A percentile compares a stretch with the other conserved stretches of the same genome.
These are phyloP conservation scores for Wallacemonas sp. DNA, from an alignment of 208 protist genomes.

Conservation along the genomic window DNA sequence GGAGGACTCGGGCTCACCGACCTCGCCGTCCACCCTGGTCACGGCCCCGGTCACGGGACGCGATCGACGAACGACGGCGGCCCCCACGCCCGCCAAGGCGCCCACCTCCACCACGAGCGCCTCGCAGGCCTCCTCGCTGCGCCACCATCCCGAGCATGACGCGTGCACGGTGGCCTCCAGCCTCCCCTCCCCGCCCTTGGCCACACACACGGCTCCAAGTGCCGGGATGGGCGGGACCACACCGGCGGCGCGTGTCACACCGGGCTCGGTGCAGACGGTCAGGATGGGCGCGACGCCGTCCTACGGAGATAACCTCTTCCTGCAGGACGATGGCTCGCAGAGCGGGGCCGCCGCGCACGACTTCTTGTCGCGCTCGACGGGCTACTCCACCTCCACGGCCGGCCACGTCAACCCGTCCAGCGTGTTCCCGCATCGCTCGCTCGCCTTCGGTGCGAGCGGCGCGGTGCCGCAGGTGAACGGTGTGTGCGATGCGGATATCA, in stretches of 20 bases:
- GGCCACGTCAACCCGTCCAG: not conserved
- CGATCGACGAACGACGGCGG: no score
- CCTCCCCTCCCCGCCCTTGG: no score
- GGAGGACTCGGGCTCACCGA: no score
- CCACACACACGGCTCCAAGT: no score
- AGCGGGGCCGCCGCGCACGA: slow-evolving; percentile 4
- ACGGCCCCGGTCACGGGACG: no score
- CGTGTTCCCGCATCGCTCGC: slow-evolving; percentile 44
- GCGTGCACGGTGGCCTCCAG: no score
- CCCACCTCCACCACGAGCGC: not conserved
- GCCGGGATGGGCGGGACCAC: no score
- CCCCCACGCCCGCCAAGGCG: no score
- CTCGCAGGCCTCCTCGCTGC: not conserved
- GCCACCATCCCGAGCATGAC: not conserved
- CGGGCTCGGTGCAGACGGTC: no score
- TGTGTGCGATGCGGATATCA: slow-evolving; percentile 81
- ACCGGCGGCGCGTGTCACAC: no score
- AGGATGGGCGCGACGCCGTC: not conserved
- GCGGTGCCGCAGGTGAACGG: slow-evolving; percentile 49
- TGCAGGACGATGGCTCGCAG: not conserved
- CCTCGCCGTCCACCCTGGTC: no score
- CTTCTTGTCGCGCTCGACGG: slow-evolving; percentile 4
- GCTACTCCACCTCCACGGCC: not conserved
- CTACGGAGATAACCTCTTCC: slow-evolving; percentile 7
- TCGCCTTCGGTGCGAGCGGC: slow-evolving; percentile 54